These are phyloP conservation scores for Chaetomidium leptoderma DNA, from an alignment of 495 filamentous ascomycete genomes.

Conservation along the genomic window DNA sequence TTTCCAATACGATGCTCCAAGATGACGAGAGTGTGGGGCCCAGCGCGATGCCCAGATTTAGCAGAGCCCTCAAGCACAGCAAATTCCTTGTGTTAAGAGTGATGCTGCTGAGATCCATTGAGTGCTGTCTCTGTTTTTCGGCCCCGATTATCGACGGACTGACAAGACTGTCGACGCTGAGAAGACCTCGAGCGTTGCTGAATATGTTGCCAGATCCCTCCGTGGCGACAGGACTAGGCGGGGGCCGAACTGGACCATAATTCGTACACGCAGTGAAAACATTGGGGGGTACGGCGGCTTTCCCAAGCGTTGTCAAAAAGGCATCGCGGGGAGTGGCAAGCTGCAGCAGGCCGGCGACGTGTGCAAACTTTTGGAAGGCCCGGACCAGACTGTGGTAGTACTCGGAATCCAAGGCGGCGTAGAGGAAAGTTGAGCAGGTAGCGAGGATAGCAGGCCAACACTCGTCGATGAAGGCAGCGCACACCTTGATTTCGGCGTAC, in stretches of 20 bases:
- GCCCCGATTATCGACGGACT: conserved; percentile 42
- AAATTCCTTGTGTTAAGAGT: conserved; percentile 84
- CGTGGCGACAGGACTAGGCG: conserved; percentile 40
- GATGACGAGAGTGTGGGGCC: conserved; percentile 79
- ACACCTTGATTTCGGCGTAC: conserved; percentile 63
- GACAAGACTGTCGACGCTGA: conserved; percentile 61
- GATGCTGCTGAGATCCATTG: conserved; percentile 45
- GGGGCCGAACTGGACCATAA: conserved; percentile 33
- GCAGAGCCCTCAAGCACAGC: conserved; percentile 78
- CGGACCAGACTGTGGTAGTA: conserved; percentile 91
- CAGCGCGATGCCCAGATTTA: conserved; percentile 92
- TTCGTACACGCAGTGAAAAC: conserved; percentile 60
- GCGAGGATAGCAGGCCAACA: conserved; percentile 96
- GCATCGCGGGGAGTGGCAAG: conserved; percentile 86
- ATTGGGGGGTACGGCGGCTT: conserved; percentile 81
- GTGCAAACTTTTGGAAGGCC: conserved; percentile 91
- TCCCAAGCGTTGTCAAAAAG: conserved; percentile 88
- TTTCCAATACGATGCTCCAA: conserved; percentile 88
- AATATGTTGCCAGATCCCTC: conserved; percentile 53
- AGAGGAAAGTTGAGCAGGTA: conserved; percentile 89
- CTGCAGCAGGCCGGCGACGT: conserved; percentile 84
- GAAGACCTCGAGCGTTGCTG: conserved; percentile 57
- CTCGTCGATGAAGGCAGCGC: conserved; percentile 75
- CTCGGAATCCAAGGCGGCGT: conserved; percentile 86
- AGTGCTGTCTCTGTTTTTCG: conserved; percentile 52